Conservation (phyloP, 768 basidiomycete species). For the Boletus edulis region DNA sequence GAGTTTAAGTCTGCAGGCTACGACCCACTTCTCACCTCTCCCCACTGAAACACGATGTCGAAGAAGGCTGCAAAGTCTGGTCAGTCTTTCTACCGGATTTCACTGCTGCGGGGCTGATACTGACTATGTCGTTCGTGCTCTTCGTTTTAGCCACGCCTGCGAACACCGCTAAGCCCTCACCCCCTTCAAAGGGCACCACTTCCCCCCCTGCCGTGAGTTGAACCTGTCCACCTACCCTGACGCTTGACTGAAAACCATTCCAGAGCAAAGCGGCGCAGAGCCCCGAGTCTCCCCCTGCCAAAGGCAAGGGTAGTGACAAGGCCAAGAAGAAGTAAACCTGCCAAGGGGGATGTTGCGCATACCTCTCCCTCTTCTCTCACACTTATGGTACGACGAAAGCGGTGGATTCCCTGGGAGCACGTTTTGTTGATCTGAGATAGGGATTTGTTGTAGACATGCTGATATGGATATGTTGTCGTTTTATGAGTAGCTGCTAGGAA, state of each 20-base stretch:
- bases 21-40: background rate
- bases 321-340: slow-evolving; percentile 31
- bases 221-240: background rate
- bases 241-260: background rate
- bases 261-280: slow-evolving; percentile 22
- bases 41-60: slow-evolving; percentile 19
- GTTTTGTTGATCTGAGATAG: background rate
- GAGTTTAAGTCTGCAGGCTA: background rate
- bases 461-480: background rate
- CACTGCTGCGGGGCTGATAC: background rate
- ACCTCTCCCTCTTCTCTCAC: background rate
- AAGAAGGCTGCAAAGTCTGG: slow-evolving; percentile 25
- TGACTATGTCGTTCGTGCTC: slow-evolving; percentile 11
- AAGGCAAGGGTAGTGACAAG: slow-evolving; percentile 26
- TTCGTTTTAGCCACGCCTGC: slow-evolving; percentile 11
- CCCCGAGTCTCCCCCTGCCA: slow-evolving; percentile 28
- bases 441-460: slow-evolving; percentile 6
- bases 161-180: slow-evolving; percentile 10
- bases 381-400: slow-evolving; percentile 2
- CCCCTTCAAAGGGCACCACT: slow-evolving; percentile 21
- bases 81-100: slow-evolving; percentile 19
- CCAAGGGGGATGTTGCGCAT: background rate
- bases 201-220: slow-evolving; percentile 19
- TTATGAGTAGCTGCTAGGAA: too few relatives aligned
- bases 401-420: background rate